These are phyloP conservation scores for Elsinoe australis DNA, from an alignment of 2,329 filamentous ascomycete species.

Conservation along the genomic window DNA sequence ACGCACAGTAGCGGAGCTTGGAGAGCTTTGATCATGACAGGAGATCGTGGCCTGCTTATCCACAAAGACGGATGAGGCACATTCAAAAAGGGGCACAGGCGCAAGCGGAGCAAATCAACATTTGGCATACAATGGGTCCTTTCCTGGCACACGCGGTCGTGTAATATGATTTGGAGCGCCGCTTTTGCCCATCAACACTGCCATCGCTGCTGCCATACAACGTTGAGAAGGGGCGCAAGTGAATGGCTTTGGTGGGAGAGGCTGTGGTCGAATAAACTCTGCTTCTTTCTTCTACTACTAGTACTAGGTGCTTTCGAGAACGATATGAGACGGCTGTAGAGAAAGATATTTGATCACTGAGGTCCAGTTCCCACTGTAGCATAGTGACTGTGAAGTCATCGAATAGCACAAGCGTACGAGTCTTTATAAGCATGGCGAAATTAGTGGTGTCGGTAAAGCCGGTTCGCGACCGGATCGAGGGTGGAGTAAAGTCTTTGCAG, in stretches of 20 bases:
- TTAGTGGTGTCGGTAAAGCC: no score
- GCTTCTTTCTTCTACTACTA: constrained; percentile 10
- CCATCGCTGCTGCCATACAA: no score
- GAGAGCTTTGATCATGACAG: no score
- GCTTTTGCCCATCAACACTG: no score
- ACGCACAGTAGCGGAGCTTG: no score
- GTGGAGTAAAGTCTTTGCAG: constrained; percentile 6
- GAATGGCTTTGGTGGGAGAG: neutral
- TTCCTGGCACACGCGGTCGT: neutral
- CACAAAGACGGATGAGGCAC: no score
- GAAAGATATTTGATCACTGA: constrained; percentile 11
- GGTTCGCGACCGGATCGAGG: no score
- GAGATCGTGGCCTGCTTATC: no score
- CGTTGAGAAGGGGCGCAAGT: no score
- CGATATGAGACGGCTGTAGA: constrained; percentile 12
- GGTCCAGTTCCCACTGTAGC: neutral
- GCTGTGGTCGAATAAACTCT: neutral
- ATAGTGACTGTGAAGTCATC: no score
- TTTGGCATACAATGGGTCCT: constrained; percentile 7
- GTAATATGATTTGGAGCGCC: constrained; percentile 2
- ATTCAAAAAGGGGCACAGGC: constrained; percentile 6
- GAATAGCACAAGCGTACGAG: no score
- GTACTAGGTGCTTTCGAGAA: constrained; percentile 7
- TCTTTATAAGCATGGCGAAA: no score
- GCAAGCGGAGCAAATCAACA: neutral